These are phyloP conservation scores for Rhizophagus clarus DNA, from an alignment of 192 early-diverging fungal species.

Conservation along the genomic window DNA sequence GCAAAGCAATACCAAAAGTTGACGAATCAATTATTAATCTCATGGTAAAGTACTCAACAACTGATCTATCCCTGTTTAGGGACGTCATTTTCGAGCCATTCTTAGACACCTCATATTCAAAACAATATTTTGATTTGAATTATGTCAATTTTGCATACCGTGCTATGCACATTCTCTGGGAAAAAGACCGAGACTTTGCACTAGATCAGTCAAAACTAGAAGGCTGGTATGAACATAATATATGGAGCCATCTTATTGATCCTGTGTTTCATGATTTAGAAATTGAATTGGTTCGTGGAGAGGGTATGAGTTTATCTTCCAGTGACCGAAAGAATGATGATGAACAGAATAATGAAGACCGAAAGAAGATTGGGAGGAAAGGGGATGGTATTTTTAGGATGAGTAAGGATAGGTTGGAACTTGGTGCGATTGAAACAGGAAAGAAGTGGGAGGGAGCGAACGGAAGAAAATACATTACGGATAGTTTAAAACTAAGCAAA, in stretches of 20 bases:
- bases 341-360: background rate
- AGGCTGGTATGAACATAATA: background rate
- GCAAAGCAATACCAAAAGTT: slow-evolving; percentile 7
- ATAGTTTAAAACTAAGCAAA: slow-evolving; percentile 19
- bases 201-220: slow-evolving; percentile 1
- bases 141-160: slow-evolving; percentile 5
- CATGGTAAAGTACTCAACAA: slow-evolving; percentile 4
- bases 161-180: background rate
- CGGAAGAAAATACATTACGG: slow-evolving; percentile 18
- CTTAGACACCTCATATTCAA: background rate
- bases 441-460: background rate
- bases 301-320: background rate
- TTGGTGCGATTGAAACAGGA: slow-evolving; percentile 8
- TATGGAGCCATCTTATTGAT: background rate
- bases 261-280: background rate
- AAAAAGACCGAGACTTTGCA: background rate
- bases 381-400: slow-evolving; percentile 11
- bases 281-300: background rate
- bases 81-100: slow-evolving; percentile 22
- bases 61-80: slow-evolving; percentile 3
- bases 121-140: background rate
- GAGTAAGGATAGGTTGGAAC: slow-evolving; percentile 2
- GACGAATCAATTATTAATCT: slow-evolving; percentile 14
- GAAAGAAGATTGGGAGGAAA: slow-evolving; percentile 2
- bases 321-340: background rate